Conservation (phyloP, 108 stramenopile species). For the Nitzschia palea region DNA sequence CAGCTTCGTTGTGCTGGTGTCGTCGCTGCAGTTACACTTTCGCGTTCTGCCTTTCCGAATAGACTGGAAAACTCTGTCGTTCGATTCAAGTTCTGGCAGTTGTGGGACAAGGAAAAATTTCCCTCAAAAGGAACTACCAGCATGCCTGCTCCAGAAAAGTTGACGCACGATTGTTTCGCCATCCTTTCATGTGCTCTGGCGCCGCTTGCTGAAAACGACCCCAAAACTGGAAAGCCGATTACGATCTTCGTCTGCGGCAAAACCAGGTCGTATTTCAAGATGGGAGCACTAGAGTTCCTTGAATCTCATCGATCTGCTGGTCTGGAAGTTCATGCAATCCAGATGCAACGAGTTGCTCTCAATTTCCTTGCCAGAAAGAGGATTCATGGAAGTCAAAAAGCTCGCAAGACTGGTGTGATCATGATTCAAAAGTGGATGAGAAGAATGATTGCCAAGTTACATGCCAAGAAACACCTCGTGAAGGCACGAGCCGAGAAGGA, state of each 20-base stretch:
- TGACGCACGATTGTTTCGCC: constrained; percentile 40
- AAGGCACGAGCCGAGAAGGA: constrained; percentile 22
- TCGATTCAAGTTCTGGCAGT: constrained; percentile 64
- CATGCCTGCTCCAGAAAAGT: constrained; percentile 28
- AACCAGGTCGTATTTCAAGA: constrained; percentile 83
- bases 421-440: constrained; percentile 58
- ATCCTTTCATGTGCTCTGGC: constrained; percentile 39
- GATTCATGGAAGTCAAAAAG: constrained; percentile 26
- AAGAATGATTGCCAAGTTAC: constrained; percentile 30
- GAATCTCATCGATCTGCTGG: constrained; percentile 55
- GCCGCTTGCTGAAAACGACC: constrained; percentile 29
- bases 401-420: constrained; percentile 38
- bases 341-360: constrained; percentile 42
- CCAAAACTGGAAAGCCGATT: constrained; percentile 48
- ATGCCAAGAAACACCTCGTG: constrained; percentile 31
- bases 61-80: constrained; percentile 81
- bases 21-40: constrained; percentile 88
- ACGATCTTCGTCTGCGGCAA: constrained; percentile 73
- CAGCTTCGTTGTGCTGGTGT: constrained; percentile 96
- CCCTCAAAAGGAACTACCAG: constrained; percentile 38
- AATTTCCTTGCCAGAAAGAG: constrained; percentile 34
- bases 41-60: constrained; percentile 94
- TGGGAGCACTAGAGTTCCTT: constrained; percentile 80
- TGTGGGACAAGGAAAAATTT: constrained; percentile 39
- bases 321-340: constrained; percentile 61